Conservation (phyloP, 2,329 filamentous ascomycete species). For the Xylariaceae sp. region DNA sequence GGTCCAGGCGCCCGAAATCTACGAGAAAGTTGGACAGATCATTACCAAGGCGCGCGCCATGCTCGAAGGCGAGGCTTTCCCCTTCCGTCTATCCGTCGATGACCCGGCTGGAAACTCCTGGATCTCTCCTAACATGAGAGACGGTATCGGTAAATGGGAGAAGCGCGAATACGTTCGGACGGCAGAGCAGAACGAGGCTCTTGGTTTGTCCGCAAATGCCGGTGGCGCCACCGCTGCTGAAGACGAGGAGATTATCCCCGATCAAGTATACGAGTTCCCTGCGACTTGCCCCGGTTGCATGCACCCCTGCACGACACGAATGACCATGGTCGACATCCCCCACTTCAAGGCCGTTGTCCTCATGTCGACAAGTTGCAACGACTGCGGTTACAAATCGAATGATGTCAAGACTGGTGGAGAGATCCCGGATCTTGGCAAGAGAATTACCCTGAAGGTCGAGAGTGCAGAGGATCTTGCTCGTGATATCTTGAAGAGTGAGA, state of each 20-base stretch:
- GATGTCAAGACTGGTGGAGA: constrained; percentile 97
- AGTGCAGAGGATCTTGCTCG: constrained; percentile 69
- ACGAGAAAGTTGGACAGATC: constrained; percentile 70
- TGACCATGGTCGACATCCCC: constrained; percentile 98
- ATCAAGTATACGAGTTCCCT: constrained; percentile 90
- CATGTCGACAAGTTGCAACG: constrained; percentile 88
- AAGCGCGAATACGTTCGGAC: constrained; percentile 80
- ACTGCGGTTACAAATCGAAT: constrained; percentile 91
- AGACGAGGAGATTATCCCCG: constrained; percentile 83
- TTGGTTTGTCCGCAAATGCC: constrained; percentile 64
- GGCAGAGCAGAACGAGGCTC: constrained; percentile 75
- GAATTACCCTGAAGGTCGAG: constrained; percentile 71
- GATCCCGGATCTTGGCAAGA: constrained; percentile 78
- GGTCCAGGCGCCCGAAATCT: constrained; percentile 69
- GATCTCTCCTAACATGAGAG: constrained; percentile 80
- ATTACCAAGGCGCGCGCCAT: constrained; percentile 71
- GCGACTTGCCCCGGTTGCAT: constrained; percentile 88
- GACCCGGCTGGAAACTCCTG: constrained; percentile 95
- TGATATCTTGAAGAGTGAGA: constrained; percentile 95
- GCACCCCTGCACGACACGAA: constrained; percentile 81
- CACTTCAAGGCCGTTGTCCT: constrained; percentile 97
- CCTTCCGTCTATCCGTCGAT: constrained; percentile 83
- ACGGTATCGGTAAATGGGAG: constrained; percentile 79
- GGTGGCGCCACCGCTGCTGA: constrained; percentile 50
- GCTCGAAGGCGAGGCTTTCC: constrained; percentile 70